Conservation (phyloP, 164 flowering plant genomes). For the Vitis amurensis region DNA sequence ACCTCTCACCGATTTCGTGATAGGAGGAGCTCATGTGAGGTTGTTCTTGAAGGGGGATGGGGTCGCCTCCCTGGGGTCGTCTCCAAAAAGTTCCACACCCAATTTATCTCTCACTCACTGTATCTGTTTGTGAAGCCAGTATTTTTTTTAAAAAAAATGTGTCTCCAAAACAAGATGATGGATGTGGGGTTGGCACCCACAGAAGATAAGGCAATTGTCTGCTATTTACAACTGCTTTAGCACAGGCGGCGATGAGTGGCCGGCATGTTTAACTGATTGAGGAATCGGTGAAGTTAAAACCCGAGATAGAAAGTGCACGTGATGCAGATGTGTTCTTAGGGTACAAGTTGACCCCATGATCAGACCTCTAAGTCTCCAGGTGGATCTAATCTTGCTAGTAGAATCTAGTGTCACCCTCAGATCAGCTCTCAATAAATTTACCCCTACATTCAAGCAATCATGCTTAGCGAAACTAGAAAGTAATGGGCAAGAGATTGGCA, state of each 20-base stretch:
- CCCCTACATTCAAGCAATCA: not conserved
- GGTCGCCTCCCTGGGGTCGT: too few relatives aligned
- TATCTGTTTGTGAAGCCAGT: not conserved
- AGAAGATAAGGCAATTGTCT: slow-evolving; percentile 33
- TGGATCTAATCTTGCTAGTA: slow-evolving; percentile 2
- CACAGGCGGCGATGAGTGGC: slow-evolving; percentile 33
- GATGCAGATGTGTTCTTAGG: slow-evolving; percentile 8
- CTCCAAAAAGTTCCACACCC: too few relatives aligned
- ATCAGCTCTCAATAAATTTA: slow-evolving; percentile 1
- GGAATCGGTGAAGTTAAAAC: slow-evolving; percentile 14
- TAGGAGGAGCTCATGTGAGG: too few relatives aligned
- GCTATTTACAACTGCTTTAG: slow-evolving; percentile 21
- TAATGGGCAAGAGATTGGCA: slow-evolving; percentile 24
- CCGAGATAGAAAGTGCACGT: slow-evolving; percentile 17
- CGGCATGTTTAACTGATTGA: slow-evolving; percentile 19
- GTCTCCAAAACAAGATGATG: not conserved
- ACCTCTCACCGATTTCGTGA: too few relatives aligned
- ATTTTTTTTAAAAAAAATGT: too few relatives aligned
- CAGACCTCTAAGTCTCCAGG: not conserved
- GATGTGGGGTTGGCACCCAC: slow-evolving; percentile 17
- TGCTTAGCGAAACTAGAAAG: not conserved
- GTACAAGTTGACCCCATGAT: slow-evolving; percentile 21
- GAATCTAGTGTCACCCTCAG: not conserved
- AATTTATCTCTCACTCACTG: too few relatives aligned
- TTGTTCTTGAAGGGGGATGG: too few relatives aligned